Base-by-base conservation (phyloP, 257 asterid genomes). In the Osmanthus fragrans region DNA sequence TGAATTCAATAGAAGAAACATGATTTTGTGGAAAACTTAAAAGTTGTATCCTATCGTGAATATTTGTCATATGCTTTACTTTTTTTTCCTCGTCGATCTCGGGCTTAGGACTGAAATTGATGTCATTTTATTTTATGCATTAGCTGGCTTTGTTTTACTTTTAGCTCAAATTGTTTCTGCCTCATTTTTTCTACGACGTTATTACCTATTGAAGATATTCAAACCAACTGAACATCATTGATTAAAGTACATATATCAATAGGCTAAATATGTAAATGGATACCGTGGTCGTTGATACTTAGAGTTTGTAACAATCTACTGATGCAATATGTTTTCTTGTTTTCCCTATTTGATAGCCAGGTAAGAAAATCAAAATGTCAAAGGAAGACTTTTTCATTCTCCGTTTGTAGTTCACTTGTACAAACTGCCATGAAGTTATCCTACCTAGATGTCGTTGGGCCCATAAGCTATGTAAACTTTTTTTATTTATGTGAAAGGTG, bases 301-400 rank as follows among this genome's bases (percentile, higher is more conserved):
- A 0, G 1, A 47, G n/a, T 3, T 47, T 3, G 58, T 15, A 11
- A 7, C 19, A 36, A 10, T 60, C 40, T n/a, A 68, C 78, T 47
- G 72, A 72, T 68, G 58, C 21, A 70, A 51, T 27, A 40, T 72
- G 40, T 66, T 74, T 37, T 66, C 51, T 76, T 71, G 72, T 76
- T 77, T 73, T 81, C 60, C 75, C 65, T 49, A 29, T 23, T 73
- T 79, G 73, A 76, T 85, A 92, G 96, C 90, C 91, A 39, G 88
- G 90, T 34, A 83, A 84, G 18, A 70, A 19, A 12, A 85, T 91
- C 79, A 81, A 79, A 80, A 79, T 86, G 8, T 70, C n/a, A 1
- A 93, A 89, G 83, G 92, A 92, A 23, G 83, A 88, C 77, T 89
- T 91, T 74, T 58, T 91, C 10, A 85, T 93, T 70, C 85, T 89